Evolutionary conservation across 2,329 filamentous ascomycete species (phyloP).

Genomic region (Diaporthe ilicicola): DNA sequence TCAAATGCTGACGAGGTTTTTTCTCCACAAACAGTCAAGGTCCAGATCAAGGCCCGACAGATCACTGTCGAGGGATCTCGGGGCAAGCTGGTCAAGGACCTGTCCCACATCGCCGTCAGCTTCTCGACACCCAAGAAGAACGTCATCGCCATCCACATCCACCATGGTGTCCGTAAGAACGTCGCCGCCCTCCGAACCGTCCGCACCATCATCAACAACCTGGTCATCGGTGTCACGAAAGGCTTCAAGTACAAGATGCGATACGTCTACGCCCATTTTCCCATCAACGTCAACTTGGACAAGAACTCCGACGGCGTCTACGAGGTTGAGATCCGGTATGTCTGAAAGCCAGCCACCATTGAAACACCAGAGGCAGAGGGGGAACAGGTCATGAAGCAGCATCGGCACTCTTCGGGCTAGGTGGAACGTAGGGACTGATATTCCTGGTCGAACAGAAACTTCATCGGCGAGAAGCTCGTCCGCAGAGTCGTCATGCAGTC

Average conservation of each 20-base stretch:
- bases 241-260: constrained; percentile 99
- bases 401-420: background rate
- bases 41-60: constrained; percentile 94
- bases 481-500: constrained; percentile 88
- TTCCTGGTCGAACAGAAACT: constrained; percentile 74
- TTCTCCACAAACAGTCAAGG: constrained; percentile 77
- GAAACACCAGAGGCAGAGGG: background rate
- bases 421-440: constrained; percentile 15
- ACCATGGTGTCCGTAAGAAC: constrained; percentile 98
- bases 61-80: constrained; percentile 97
- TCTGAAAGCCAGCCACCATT: constrained; percentile 34
- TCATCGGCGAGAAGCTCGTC: constrained; percentile 99
- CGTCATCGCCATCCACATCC: constrained; percentile 95
- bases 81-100: constrained; percentile 97
- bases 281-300: constrained; percentile 99
- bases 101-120: constrained; percentile 95
- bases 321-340: constrained; percentile 97
- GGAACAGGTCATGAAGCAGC: background rate
- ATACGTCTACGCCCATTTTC: constrained; percentile 99
- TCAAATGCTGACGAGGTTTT: constrained; percentile 42
- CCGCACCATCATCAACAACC: constrained; percentile 97
- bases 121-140: constrained; percentile 89
- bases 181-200: constrained; percentile 98
- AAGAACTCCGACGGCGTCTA: constrained; percentile 89
- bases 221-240: constrained; percentile 98